Base-by-base conservation (phyloP, 176 grass and related monocot genomes). In the Carex scoparia region DNA sequence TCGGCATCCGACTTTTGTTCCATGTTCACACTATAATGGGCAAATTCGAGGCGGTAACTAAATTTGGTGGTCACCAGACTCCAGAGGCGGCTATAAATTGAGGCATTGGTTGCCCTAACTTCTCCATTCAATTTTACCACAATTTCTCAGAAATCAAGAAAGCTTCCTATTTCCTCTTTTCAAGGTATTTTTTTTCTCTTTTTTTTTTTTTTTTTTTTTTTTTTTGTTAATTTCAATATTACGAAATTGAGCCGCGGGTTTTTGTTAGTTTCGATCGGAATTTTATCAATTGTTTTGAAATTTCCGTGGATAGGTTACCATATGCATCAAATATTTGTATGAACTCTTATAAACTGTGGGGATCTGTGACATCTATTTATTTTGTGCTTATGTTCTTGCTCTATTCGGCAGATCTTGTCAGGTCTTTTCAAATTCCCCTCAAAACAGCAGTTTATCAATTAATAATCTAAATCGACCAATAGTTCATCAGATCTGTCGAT, bases 61-160 rank as follows among this genome's bases (percentile, higher is more conserved):
- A 74, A 27, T 42, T 10, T 2, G 42, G n/a, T 12, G 70, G 70
- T 74, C 9, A 74, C 42, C 15, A 74, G 40, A 51, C 70, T 38
- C 70, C 70, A 19, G 7, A 46, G 42, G 49, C 5, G 10, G 46
- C 70, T 74, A 74, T 74, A 74, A 74, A 74, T 74, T 4, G 10
- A 51, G 7, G n/a, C n/a, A 27, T 51, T 19, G n/a, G 33, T 0
- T 40, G 18, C n/a, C 9, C 4, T 5, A 12, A 0, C 0, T 12
- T 23, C n/a, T 11, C 10, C 70, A 74, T 74, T 51, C 70, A 53
- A 74, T 74, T 19, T 51, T 27, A 74, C 12, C 44, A 51, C 46
- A 46, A 19, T 74, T 28, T 74, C 70, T 74, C 70, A 74, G 70
- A 74, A 74, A 51, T 53, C 44, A 53, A 74, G 70, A 74, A 74